Evolutionary conservation across 208 protist species (phyloP).

Genomic region (Crithidia mellificae): DNA sequence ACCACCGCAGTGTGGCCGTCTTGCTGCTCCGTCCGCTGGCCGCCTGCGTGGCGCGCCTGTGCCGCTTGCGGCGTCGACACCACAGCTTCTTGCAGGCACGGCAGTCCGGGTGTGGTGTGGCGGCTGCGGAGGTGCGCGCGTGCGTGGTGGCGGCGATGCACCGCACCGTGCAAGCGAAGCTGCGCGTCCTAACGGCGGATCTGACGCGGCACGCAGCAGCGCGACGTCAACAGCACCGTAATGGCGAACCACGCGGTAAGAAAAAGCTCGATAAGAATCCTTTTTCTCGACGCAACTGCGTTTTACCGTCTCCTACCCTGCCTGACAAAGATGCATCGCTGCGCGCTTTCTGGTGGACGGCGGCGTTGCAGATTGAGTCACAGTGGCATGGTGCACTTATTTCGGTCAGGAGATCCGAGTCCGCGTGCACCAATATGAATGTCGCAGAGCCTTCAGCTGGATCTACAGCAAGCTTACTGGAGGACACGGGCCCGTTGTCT

Average conservation of each 20-base stretch:
- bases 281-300: too few species aligned
- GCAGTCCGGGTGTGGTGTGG: slow-evolving; percentile 53
- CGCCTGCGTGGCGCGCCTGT: slow-evolving; percentile 32
- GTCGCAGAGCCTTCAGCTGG: not conserved
- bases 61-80: slow-evolving; percentile 38
- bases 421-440: not conserved
- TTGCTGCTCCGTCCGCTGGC: slow-evolving; percentile 41
- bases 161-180: slow-evolving; percentile 42
- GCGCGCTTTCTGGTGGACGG: slow-evolving; percentile 35
- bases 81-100: slow-evolving; percentile 16
- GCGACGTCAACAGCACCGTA: not conserved
- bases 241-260: not conserved
- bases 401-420: not conserved
- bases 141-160: slow-evolving; percentile 55
- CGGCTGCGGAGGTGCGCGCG: slow-evolving; percentile 37
- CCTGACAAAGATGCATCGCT: too few species aligned
- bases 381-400: slow-evolving; percentile 26
- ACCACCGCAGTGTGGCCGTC: slow-evolving; percentile 13
- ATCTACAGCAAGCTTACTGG: slow-evolving; percentile 6
- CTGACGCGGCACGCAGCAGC: slow-evolving; percentile 3
- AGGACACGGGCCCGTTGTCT: slow-evolving; percentile 11
- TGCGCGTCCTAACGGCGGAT: slow-evolving; percentile 22
- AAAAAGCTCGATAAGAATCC: too few species aligned
- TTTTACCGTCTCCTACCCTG: too few species aligned
- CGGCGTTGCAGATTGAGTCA: slow-evolving; percentile 18